These are phyloP conservation scores for Triangularia setosa DNA, from an alignment of 2,329 filamentous ascomycete genomes.

Conservation along the genomic window DNA sequence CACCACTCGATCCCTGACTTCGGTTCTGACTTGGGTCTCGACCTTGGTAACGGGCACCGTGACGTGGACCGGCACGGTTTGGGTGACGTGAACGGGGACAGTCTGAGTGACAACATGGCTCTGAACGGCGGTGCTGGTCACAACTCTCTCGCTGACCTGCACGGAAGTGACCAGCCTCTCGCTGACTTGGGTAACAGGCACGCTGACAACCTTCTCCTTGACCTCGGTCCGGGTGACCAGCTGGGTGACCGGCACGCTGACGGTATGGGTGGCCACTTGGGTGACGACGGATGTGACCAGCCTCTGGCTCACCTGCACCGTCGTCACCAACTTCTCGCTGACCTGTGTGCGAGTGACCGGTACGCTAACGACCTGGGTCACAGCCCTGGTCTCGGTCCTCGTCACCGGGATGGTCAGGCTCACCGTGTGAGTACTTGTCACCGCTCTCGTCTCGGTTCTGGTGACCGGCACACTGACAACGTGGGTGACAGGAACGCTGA, in stretches of 20 bases:
- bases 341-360: background rate
- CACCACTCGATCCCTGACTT: background rate
- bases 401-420: conserved; percentile 2
- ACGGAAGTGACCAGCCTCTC: conserved; percentile 5
- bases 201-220: conserved; percentile 5
- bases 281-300: background rate
- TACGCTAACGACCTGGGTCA: background rate
- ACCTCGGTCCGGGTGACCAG: background rate
- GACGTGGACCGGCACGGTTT: background rate
- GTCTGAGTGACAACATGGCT: conserved; percentile 4
- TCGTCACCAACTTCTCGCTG: background rate
- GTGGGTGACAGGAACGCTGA: conserved; percentile 5
- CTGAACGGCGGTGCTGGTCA: conserved; percentile 1
- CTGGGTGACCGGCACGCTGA: conserved; percentile 2
- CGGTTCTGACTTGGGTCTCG: background rate
- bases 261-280: background rate
- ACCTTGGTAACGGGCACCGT: background rate
- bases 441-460: background rate
- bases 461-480: conserved; percentile 1
- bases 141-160: background rate
- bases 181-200: conserved; percentile 6
- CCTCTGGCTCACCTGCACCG: background rate
- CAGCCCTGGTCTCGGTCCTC: background rate
- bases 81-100: conserved; percentile 4
- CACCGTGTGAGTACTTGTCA: background rate